phyloP scores from a whole-genome alignment of 2,329 filamentous ascomycete genomes.

The Trichoderma polysporum region DNA sequence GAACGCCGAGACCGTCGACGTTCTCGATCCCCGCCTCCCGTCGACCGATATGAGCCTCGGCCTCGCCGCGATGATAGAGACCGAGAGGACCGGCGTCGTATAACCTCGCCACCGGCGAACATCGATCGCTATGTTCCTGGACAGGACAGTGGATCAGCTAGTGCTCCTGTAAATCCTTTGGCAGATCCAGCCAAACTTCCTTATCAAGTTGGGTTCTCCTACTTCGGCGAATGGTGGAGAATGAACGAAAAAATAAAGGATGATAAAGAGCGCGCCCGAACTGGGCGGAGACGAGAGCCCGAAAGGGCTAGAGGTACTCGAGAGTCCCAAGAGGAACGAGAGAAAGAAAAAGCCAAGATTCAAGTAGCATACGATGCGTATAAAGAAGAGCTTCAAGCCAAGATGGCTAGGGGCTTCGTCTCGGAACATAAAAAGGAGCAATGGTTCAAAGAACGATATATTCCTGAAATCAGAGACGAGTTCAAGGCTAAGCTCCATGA shows the following conservation, averaged over 20 bases:
- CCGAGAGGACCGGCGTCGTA: slow-evolving; percentile 61
- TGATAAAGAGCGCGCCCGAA: slow-evolving; percentile 69
- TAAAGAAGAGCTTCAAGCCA: slow-evolving; percentile 67
- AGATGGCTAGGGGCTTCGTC: slow-evolving; percentile 88
- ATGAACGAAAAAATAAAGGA: slow-evolving; percentile 80
- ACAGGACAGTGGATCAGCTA: slow-evolving; percentile 56
- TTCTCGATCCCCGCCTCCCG: slow-evolving; percentile 68
- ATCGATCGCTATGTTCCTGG: slow-evolving; percentile 86
- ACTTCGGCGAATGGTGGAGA: slow-evolving; percentile 85
- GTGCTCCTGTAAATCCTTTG: slow-evolving; percentile 60
- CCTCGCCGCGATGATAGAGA: slow-evolving; percentile 66
- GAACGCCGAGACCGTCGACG: slow-evolving; percentile 62
- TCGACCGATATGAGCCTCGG: slow-evolving; percentile 77
- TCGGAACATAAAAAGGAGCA: slow-evolving; percentile 91
- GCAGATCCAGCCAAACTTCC: slow-evolving; percentile 70
- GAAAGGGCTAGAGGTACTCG: slow-evolving; percentile 62
- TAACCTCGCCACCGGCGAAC: slow-evolving; percentile 64
- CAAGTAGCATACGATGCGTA: slow-evolving; percentile 68
- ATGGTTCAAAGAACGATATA: slow-evolving; percentile 96
- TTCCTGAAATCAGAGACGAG: slow-evolving; percentile 74
- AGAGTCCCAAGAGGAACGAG: slow-evolving; percentile 70
- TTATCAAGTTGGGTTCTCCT: slow-evolving; percentile 82
- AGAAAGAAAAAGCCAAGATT: slow-evolving; percentile 76
- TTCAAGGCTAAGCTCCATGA: slow-evolving; percentile 76
- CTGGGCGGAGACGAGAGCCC: slow-evolving; percentile 66